phyloP scores from a whole-genome alignment of 495 filamentous ascomycete species.

The Aeminium ludgeri region DNA sequence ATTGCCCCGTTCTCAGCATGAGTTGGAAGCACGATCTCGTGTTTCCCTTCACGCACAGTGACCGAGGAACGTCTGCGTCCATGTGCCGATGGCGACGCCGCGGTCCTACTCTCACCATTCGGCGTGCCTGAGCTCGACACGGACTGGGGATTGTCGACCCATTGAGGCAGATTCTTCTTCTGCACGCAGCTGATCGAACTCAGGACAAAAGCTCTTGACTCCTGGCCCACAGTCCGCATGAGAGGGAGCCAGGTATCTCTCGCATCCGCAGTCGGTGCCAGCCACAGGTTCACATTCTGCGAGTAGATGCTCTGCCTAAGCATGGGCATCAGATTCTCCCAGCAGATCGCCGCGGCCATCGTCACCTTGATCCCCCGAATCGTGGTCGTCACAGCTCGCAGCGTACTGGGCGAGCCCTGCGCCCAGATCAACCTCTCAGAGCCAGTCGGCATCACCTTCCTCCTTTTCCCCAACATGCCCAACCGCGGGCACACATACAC shows the following conservation, averaged over 20 bases:
- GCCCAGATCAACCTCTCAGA: constrained; percentile 78
- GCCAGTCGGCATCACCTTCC: constrained; percentile 91
- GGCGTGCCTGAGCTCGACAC: too few species aligned
- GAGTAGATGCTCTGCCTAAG: constrained; percentile 64
- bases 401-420: constrained; percentile 63
- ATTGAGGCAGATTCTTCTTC: constrained; percentile 37
- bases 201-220: constrained; percentile 76
- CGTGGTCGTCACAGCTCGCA: constrained; percentile 65
- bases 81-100: constrained; percentile 1
- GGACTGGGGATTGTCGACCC: constrained; percentile 25
- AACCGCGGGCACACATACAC: constrained; percentile 63
- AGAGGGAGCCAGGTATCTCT: constrained; percentile 71
- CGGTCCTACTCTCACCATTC: too few species aligned
- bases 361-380: constrained; percentile 63
- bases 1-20: constrained; percentile 2
- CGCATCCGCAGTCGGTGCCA: constrained; percentile 79
- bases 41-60: constrained; percentile 9
- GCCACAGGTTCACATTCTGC: constrained; percentile 85
- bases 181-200: constrained; percentile 69
- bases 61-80: constrained; percentile 6
- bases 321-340: constrained; percentile 95
- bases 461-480: constrained; percentile 66
- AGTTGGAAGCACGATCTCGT: constrained; percentile 7
- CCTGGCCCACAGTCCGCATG: constrained; percentile 63
- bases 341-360: constrained; percentile 79